Conservation (phyloP, 805 yeast genomes). For the Candida adriatica region DNA sequence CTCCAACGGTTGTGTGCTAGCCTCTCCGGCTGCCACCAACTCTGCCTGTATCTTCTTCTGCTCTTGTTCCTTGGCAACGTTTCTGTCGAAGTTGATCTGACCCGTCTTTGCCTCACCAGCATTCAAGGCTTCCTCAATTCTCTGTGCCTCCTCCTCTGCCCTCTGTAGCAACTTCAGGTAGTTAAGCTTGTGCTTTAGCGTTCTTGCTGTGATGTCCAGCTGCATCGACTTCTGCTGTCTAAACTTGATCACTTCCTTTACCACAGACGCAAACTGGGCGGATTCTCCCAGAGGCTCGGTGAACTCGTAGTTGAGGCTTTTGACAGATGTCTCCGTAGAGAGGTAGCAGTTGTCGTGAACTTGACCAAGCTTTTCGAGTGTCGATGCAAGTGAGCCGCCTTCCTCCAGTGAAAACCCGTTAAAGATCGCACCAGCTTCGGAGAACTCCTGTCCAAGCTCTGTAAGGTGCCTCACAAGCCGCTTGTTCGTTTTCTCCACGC, state of each 20-base stretch:
- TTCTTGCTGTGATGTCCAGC: slow-evolving; percentile 34
- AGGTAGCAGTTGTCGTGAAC: slow-evolving; percentile 69
- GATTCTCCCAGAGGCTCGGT: slow-evolving; percentile 65
- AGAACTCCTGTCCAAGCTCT: slow-evolving; percentile 53
- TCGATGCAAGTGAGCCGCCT: slow-evolving; percentile 35
- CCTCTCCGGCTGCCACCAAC: slow-evolving; percentile 3
- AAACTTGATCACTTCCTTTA: slow-evolving; percentile 47
- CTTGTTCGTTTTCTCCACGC: slow-evolving; percentile 52
- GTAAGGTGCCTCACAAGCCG: slow-evolving; percentile 41
- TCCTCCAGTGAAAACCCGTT: slow-evolving; percentile 53
- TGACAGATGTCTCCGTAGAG: slow-evolving; percentile 41
- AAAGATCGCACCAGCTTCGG: slow-evolving; percentile 66
- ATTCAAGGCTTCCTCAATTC: slow-evolving; percentile 29
- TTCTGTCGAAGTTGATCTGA: slow-evolving; percentile 24
- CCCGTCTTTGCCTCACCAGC: slow-evolving; percentile 21
- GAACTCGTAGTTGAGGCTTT: slow-evolving; percentile 49
- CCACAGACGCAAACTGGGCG: slow-evolving; percentile 56
- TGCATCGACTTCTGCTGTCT: slow-evolving; percentile 45
- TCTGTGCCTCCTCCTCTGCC: slow-evolving; percentile 37
- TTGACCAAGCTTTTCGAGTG: slow-evolving; percentile 76
- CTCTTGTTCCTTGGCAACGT: slow-evolving; percentile 16
- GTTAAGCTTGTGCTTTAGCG: slow-evolving; percentile 27
- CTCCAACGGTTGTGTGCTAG: slow-evolving; percentile 15
- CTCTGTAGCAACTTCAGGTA: slow-evolving; percentile 32
- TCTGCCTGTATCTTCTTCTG: slow-evolving; percentile 6